Evolutionary conservation across 2,329 filamentous ascomycete genomes (phyloP).

Genomic region (Botrytis fabae): DNA sequence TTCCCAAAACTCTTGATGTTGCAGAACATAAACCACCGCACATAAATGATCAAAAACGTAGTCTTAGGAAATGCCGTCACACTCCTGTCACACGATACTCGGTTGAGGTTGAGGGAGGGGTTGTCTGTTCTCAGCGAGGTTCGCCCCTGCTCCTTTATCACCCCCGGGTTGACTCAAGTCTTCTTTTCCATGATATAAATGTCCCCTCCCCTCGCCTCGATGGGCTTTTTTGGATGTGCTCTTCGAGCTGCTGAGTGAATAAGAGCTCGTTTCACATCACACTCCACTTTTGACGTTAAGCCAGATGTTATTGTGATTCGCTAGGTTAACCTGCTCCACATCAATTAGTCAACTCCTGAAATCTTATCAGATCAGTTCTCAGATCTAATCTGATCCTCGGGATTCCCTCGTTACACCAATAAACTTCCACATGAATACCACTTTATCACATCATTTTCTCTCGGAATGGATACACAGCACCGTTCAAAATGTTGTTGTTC

Average conservation of each 20-base stretch:
- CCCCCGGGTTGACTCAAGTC: background rate
- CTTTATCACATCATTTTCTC: background rate
- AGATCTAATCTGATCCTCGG: conserved; percentile 17
- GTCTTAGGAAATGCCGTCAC: background rate
- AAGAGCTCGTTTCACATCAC: background rate
- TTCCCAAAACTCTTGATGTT: background rate
- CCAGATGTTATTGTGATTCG: background rate
- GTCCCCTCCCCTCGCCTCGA: background rate
- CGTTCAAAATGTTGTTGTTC: background rate
- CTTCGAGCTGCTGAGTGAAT: background rate
- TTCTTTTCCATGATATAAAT: background rate
- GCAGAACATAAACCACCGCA: background rate
- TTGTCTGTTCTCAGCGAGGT: background rate
- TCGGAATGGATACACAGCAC: conserved; percentile 11
- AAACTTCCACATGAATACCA: conserved; percentile 13
- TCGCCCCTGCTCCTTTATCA: background rate
- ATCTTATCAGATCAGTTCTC: conserved; percentile 16
- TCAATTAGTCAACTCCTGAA: background rate
- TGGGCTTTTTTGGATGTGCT: background rate
- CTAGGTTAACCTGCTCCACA: background rate
- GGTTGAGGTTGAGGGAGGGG: background rate
- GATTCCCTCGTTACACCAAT: background rate
- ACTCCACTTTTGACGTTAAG: background rate
- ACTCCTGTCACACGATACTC: background rate
- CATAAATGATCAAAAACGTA: background rate